Conservation (phyloP, 768 basidiomycete species). For the Suillus spraguei region DNA sequence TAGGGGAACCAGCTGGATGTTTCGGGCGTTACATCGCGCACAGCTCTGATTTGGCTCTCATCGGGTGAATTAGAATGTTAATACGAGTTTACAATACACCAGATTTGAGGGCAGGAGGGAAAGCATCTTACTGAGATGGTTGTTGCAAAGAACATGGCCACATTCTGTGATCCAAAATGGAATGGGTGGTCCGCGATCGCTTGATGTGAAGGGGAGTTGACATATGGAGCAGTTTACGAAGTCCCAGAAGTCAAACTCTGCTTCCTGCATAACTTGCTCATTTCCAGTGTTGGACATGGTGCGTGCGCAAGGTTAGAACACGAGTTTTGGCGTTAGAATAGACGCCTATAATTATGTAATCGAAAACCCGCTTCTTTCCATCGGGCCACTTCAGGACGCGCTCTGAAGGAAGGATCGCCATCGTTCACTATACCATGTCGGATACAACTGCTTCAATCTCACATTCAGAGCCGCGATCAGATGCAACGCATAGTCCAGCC, state of each 20-base stretch:
- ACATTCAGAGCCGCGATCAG: neutral
- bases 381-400: neutral
- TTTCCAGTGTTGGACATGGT: conserved; percentile 11
- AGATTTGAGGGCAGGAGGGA: neutral
- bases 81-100: conserved; percentile 18
- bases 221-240: conserved; percentile 75
- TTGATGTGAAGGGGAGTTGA: conserved; percentile 61
- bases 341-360: neutral
- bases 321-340: neutral
- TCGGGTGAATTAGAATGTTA: conserved; percentile 4
- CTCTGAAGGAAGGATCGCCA: neutral
- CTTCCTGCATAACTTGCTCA: conserved; percentile 15
- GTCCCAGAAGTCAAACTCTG: conserved; percentile 74
- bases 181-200: conserved; percentile 53
- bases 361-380: neutral
- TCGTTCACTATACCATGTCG: neutral
- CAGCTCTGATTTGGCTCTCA: conserved; percentile 77
- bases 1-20: conserved; percentile 70
- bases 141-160: conserved; percentile 84
- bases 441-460: neutral
- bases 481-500: neutral
- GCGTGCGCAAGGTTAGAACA: neutral
- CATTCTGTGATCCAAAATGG: conserved; percentile 93
- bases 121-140: conserved; percentile 67
- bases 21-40: conserved; percentile 61